Percentiles rank a stretch among this genome's conserved stretches.
Conservation (phyloP, 306 rosid genomes). For the Betula pendula region DNA sequence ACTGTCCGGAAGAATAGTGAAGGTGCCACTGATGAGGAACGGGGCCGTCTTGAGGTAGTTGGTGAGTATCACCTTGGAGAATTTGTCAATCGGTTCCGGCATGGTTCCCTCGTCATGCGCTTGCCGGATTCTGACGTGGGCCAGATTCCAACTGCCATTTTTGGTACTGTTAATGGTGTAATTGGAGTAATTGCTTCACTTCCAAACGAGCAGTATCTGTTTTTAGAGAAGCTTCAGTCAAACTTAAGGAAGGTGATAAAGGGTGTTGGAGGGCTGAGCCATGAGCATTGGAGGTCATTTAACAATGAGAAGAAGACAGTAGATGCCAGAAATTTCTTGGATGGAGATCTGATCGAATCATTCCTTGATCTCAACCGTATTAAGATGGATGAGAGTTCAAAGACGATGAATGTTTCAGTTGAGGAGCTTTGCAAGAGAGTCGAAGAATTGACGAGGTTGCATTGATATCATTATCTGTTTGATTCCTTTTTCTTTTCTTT, state of each 20-base stretch:
- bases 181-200: slow-evolving; percentile 98
- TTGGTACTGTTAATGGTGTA: slow-evolving; percentile 93
- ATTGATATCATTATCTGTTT: slow-evolving; percentile 36
- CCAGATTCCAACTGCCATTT: slow-evolving; percentile 90
- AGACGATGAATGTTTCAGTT: slow-evolving; percentile 71
- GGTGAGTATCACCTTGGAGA: slow-evolving; percentile 96
- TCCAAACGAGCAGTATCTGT: slow-evolving; percentile 79
- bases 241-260: slow-evolving; percentile 86
- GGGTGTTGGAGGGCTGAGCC: slow-evolving; percentile 96
- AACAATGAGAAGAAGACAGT: slow-evolving; percentile 84
- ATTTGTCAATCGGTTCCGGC: slow-evolving; percentile 77
- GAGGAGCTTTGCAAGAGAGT: slow-evolving; percentile 97
- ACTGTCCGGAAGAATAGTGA: slow-evolving; percentile 71
- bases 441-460: slow-evolving; percentile 91
- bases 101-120: slow-evolving; percentile 93
- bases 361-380: slow-evolving; percentile 83
- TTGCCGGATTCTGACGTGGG: slow-evolving; percentile 94
- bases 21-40: slow-evolving; percentile 93
- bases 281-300: slow-evolving; percentile 98
- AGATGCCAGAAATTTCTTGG: slow-evolving; percentile 83
- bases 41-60: slow-evolving; percentile 87
- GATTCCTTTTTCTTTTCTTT: slow-evolving; percentile 2
- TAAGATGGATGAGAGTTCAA: slow-evolving; percentile 89
- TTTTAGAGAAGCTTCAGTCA: slow-evolving; percentile 91
- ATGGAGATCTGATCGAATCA: slow-evolving; percentile 95